These are phyloP conservation scores for Melanomma pulvis-pyrius DNA, from an alignment of 495 filamentous ascomycete species.

Conservation along the genomic window DNA sequence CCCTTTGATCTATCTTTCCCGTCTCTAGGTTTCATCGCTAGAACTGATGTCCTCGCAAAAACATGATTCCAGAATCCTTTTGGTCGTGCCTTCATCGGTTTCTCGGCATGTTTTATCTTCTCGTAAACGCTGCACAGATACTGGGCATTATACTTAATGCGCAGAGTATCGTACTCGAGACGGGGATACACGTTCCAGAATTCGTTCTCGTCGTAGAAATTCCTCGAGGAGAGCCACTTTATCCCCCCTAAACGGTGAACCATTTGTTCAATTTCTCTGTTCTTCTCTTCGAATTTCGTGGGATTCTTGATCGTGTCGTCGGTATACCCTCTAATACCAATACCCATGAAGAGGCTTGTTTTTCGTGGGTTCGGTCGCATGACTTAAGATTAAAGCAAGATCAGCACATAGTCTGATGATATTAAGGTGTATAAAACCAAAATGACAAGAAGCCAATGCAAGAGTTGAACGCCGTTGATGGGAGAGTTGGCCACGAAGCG, in stretches of 20 bases:
- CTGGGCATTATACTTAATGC: constrained; percentile 54
- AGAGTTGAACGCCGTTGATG: too few species aligned
- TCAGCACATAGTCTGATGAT: constrained; percentile 52
- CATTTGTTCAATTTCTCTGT: constrained; percentile 66
- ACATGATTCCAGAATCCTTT: constrained; percentile 12
- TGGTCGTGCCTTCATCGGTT: neutral
- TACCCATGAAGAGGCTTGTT: constrained; percentile 51
- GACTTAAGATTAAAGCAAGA: constrained; percentile 33
- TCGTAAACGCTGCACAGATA: constrained; percentile 57
- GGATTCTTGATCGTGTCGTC: constrained; percentile 14
- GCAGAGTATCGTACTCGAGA: too few species aligned
- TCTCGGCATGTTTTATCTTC: constrained; percentile 51
- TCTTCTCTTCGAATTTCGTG: constrained; percentile 55
- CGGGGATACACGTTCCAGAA: constrained; percentile 55
- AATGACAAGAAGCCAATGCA: too few species aligned
- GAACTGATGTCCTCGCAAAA: constrained; percentile 2
- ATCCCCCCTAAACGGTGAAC: constrained; percentile 66
- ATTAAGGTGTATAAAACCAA: constrained; percentile 38
- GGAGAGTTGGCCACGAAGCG: too few species aligned
- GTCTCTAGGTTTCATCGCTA: neutral
- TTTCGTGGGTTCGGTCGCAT: constrained; percentile 20
- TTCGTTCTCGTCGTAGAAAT: constrained; percentile 57
- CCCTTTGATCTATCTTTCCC: neutral
- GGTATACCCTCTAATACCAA: constrained; percentile 57
- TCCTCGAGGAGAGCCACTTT: constrained; percentile 63